Evolutionary conservation across 768 basidiomycete genomes (phyloP).

Genomic region (Russula foetens): DNA sequence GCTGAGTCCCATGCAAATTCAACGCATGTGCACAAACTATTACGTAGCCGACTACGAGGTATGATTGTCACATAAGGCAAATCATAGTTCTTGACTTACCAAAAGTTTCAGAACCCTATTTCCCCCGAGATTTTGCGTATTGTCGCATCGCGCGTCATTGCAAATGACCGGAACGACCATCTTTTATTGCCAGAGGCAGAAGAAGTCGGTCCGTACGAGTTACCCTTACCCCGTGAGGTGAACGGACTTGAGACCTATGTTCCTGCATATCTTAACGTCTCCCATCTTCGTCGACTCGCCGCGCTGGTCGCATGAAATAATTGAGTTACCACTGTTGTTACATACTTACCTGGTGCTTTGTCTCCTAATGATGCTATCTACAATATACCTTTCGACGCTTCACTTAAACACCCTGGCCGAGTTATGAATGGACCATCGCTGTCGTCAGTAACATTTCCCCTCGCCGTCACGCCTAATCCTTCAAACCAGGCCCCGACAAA

Average conservation of each 20-base stretch:
- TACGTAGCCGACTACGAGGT: conserved; percentile 99
- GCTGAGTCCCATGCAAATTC: conserved; percentile 97
- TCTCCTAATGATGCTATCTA: conserved; percentile 11
- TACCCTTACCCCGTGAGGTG: conserved; percentile 90
- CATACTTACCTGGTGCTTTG: conserved; percentile 9
- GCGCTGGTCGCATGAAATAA: conserved; percentile 64
- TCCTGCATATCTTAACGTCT: conserved; percentile 84
- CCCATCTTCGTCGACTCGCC: conserved; percentile 80
- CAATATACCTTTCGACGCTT: conserved; percentile 10
- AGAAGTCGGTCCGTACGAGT: conserved; percentile 92
- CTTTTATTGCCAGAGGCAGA: conserved; percentile 94
- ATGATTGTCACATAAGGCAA: conserved; percentile 14
- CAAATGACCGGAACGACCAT: conserved; percentile 96
- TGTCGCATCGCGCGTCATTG: conserved; percentile 90
- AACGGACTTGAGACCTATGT: conserved; percentile 95
- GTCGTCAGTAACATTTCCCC: neutral
- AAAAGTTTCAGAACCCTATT: conserved; percentile 69
- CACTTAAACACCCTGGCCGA: neutral
- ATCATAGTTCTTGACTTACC: conserved; percentile 1
- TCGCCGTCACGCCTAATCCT: neutral
- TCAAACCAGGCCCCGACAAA: neutral
- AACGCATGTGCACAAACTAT: conserved; percentile 98
- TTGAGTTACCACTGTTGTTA: neutral
- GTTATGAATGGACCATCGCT: neutral
- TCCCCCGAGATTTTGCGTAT: conserved; percentile 95